phyloP scores from a whole-genome alignment of 495 filamentous ascomycete genomes.

The Penicillium pancosmium region DNA sequence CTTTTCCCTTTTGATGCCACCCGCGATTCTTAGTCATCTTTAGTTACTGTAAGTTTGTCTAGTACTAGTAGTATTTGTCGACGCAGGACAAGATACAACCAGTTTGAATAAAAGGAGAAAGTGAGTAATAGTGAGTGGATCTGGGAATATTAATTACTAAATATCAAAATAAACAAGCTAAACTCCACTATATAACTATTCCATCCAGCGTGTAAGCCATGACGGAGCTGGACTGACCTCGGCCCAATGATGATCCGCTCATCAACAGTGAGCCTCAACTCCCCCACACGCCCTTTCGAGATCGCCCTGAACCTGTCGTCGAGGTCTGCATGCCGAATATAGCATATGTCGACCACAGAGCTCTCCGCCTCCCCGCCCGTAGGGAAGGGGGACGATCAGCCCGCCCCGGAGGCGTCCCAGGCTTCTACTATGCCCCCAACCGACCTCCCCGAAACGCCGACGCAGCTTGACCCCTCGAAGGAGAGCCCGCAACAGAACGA shows the following conservation, averaged over 20 bases:
- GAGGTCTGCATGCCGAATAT: slow-evolving; percentile 33
- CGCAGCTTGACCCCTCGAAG: slow-evolving; percentile 27
- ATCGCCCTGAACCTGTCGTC: slow-evolving; percentile 56
- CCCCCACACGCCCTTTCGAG: slow-evolving; percentile 7
- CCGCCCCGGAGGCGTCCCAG: slow-evolving; percentile 17
- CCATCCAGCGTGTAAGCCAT: too few relatives aligned
- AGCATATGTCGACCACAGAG: slow-evolving; percentile 46
- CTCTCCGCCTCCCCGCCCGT: slow-evolving; percentile 27
- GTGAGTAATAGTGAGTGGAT: too few relatives aligned
- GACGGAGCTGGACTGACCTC: slow-evolving; percentile 8
- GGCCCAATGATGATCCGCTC: slow-evolving; percentile 33
- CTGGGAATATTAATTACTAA: too few relatives aligned
- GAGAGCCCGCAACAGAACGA: slow-evolving; percentile 15
- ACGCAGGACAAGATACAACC: too few relatives aligned
- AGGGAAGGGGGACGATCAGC: slow-evolving; percentile 32
- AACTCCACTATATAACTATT: too few relatives aligned
- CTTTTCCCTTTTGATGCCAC: slow-evolving; percentile 4
- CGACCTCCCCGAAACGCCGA: slow-evolving; percentile 15
- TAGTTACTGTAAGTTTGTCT: not conserved
- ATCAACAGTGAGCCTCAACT: slow-evolving; percentile 31
- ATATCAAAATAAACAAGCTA: too few relatives aligned
- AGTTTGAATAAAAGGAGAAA: too few relatives aligned
- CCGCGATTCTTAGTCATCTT: slow-evolving; percentile 19
- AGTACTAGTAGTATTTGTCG: too few relatives aligned
- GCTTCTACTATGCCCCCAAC: slow-evolving; percentile 14